phyloP scores from a whole-genome alignment of 805 yeast genomes.

The Ogataea nakhonphanomensis region DNA sequence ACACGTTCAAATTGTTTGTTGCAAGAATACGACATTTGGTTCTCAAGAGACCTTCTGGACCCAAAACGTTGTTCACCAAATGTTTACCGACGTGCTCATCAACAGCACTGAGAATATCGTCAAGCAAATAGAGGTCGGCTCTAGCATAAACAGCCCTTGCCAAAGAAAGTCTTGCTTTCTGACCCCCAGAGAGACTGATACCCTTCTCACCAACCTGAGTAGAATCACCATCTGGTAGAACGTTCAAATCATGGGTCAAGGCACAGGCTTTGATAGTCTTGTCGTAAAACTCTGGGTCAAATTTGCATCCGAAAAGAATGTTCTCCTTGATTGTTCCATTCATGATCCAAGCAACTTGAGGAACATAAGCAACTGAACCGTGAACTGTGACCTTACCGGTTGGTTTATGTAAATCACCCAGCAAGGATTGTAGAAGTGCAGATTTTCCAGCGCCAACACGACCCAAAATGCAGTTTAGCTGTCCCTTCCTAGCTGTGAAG shows the following conservation, averaged over 20 bases:
- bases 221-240: conserved; percentile 78
- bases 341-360: conserved; percentile 95
- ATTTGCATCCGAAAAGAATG: conserved; percentile 79
- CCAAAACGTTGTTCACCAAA: conserved; percentile 75
- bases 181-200: conserved; percentile 92
- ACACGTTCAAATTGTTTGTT: conserved; percentile 81
- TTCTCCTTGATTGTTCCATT: conserved; percentile 88
- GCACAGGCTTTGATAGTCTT: conserved; percentile 86
- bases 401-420: conserved; percentile 78
- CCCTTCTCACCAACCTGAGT: conserved; percentile 97
- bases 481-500: conserved; percentile 66
- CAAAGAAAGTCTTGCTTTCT: conserved; percentile 85
- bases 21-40: conserved; percentile 76
- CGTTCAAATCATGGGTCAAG: conserved; percentile 66
- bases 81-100: conserved; percentile 94
- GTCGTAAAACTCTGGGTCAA: conserved; percentile 74
- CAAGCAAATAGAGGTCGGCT: conserved; percentile 83
- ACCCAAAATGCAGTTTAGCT: conserved; percentile 82
- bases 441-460: conserved; percentile 90
- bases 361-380: conserved; percentile 84
- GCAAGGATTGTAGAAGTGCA: conserved; percentile 69
- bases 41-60: conserved; percentile 72
- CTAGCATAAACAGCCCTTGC: conserved; percentile 94
- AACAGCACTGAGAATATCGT: conserved; percentile 91
- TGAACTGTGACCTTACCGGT: conserved; percentile 68